Base-by-base conservation (phyloP, 371 early-diverging fungal genomes). In the Haplosporangium sp. region DNA sequence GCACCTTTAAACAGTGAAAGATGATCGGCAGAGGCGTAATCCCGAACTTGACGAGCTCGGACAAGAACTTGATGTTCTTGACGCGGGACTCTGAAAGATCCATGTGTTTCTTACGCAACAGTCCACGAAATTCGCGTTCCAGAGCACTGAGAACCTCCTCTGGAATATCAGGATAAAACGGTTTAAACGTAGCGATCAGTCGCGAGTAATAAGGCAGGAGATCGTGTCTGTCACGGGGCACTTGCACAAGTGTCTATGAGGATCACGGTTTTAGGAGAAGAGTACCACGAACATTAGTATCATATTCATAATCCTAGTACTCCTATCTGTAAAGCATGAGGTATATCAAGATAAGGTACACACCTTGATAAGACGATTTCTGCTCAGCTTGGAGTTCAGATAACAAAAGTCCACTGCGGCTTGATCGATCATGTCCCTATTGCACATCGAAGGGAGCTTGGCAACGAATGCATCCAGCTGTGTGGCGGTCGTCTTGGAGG, bases 371-470 rank as follows among this genome's bases (percentile, higher is more conserved):
- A 98, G 84, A 50, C 88, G 86, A n/a, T 89, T 92, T 42, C 96
- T 87, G 18, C 92, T 87, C 18, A 83, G 81, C 67, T 95, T 95
- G 53, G 88, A 90, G 82, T 96, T 97, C 18, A 95, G 73, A 74
- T 90, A 96, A 74, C 96, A 96, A 82, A 98, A 97, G 50, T 98
- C 95, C 14, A 97, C 92, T 0, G 98, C 97, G 2, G 92, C 83
- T 69, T 93, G 88, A 82, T 99, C 98, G 43, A 95, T 93, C 70
- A 91, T 77, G 45, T 94, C 95, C 6, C 94, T 89, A 70, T 94
- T 96, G 58, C 90, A 86, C 60, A 95, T 84, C 12, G 85, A 87
- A 4, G 95, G 91, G n/a, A 99, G 86, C 21, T 90, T 87, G 21
- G 90, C 86, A 50, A 97, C 62, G 8, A 97, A 74, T 8, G 89